phyloP scores from a whole-genome alignment of 164 flowering plant genomes.

The Tetracentron sinense region DNA sequence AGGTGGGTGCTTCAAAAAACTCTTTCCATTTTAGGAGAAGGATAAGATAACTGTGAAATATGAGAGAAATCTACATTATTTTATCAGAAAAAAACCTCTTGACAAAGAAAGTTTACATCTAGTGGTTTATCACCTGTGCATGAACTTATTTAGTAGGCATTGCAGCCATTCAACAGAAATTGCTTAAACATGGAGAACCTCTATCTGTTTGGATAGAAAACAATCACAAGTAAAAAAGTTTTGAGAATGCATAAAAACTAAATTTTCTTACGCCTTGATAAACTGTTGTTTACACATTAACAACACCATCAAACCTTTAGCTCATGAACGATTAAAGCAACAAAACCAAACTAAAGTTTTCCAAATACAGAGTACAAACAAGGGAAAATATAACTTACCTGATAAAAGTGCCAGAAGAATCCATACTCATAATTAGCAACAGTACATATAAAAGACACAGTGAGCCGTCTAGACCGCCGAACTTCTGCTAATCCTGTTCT shows the following conservation, averaged over 20 bases:
- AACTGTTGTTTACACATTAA: too few relatives aligned
- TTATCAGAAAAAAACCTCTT: too few relatives aligned
- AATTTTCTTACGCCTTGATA: too few relatives aligned
- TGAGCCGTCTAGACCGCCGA: conserved; percentile 72
- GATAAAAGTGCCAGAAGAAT: conserved; percentile 89
- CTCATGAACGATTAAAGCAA: neutral
- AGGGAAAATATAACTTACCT: conserved; percentile 41
- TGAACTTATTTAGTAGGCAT: neutral
- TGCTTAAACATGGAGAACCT: too few relatives aligned
- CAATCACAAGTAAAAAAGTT: neutral
- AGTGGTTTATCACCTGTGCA: too few relatives aligned
- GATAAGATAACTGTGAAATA: too few relatives aligned
- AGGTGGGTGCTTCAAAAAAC: neutral
- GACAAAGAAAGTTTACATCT: too few relatives aligned
- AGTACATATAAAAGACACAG: conserved; percentile 78
- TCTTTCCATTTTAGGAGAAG: too few relatives aligned
- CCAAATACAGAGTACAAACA: neutral
- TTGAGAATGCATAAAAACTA: neutral
- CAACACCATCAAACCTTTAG: neutral
- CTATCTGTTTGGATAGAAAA: too few relatives aligned
- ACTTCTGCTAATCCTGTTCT: conserved; percentile 86
- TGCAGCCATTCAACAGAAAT: too few relatives aligned
- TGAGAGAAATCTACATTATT: too few relatives aligned
- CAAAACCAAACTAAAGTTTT: neutral
- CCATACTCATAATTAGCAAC: conserved; percentile 95